A percentile compares a stretch with the other conserved stretches of the same genome.
These are phyloP conservation scores for Anaeromyces robustus DNA, from an alignment of 192 early-diverging fungal species.

Conservation along the genomic window DNA sequence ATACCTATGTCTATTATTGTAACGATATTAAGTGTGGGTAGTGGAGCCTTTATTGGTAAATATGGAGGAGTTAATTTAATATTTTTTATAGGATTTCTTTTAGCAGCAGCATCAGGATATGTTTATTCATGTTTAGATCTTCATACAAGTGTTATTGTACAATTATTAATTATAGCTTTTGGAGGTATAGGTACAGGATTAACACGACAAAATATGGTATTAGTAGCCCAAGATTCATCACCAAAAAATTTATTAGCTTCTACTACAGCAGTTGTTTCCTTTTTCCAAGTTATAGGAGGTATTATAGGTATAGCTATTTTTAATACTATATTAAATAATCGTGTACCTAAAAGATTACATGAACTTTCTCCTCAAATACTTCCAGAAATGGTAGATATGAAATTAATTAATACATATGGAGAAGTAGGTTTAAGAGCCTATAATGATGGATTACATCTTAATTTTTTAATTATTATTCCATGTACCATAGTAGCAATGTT, in stretches of 20 bases:
- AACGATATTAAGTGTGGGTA: neutral
- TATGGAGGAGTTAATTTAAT: neutral
- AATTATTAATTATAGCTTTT: neutral
- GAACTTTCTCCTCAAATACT: neutral
- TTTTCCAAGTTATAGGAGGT: neutral
- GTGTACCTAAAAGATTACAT: neutral
- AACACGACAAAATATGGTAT: neutral
- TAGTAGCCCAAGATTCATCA: neutral
- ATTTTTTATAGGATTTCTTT: neutral
- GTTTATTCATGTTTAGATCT: neutral
- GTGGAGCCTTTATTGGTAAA: neutral
- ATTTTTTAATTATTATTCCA: neutral
- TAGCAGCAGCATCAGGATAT: neutral
- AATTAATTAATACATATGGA: neutral
- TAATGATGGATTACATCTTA: neutral
- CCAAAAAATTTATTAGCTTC: neutral
- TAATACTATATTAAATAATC: neutral
- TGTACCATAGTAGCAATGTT: neutral
- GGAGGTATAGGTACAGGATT: neutral
- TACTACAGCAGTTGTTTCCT: neutral
- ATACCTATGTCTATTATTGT: neutral
- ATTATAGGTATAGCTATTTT: neutral
- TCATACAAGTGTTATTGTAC: neutral
- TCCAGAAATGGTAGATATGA: neutral
- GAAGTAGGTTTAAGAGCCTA: neutral